A percentile compares a stretch with the other conserved stretches of the same genome.
These are phyloP conservation scores for Phenoliferia sp. DNA, from an alignment of 1,284 basidiomycete genomes.

Conservation along the genomic window DNA sequence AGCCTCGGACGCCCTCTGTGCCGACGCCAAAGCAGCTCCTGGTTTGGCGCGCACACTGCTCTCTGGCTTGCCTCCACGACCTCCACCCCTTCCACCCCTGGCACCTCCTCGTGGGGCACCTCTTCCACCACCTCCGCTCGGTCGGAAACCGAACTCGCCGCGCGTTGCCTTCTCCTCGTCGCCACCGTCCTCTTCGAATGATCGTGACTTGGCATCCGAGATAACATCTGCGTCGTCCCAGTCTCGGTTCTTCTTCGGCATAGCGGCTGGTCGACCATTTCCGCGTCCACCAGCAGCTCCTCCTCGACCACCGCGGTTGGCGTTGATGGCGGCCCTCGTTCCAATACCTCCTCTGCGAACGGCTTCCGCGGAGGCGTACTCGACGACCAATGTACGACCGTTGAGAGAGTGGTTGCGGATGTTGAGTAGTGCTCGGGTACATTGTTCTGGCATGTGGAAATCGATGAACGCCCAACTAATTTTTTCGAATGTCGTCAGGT, in stretches of 20 bases:
- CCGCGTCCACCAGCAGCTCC: conserved; percentile 26
- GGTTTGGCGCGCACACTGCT: conserved; percentile 57
- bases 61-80: conserved; percentile 42
- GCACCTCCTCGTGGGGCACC: conserved; percentile 34
- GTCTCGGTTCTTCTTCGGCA: conserved; percentile 34
- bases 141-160: conserved; percentile 10
- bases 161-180: conserved; percentile 16
- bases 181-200: conserved; percentile 7
- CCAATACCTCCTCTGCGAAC: conserved; percentile 58
- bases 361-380: conserved; percentile 80
- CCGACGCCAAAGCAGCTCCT: conserved; percentile 83
- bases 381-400: conserved; percentile 78
- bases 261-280: conserved; percentile 35
- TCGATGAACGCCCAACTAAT: conserved; percentile 92
- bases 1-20: conserved; percentile 75
- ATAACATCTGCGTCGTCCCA: conserved; percentile 21
- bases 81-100: conserved; percentile 30
- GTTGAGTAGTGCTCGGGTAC: conserved; percentile 77
- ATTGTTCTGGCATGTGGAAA: conserved; percentile 70
- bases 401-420: conserved; percentile 76
- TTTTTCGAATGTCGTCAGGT: background rate
- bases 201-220: background rate
- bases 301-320: conserved; percentile 3
- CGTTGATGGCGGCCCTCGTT: conserved; percentile 25
- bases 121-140: conserved; percentile 15